Evolutionary conservation across 2,329 filamentous ascomycete species (phyloP).

Genomic region (Sporothrix globosa): DNA sequence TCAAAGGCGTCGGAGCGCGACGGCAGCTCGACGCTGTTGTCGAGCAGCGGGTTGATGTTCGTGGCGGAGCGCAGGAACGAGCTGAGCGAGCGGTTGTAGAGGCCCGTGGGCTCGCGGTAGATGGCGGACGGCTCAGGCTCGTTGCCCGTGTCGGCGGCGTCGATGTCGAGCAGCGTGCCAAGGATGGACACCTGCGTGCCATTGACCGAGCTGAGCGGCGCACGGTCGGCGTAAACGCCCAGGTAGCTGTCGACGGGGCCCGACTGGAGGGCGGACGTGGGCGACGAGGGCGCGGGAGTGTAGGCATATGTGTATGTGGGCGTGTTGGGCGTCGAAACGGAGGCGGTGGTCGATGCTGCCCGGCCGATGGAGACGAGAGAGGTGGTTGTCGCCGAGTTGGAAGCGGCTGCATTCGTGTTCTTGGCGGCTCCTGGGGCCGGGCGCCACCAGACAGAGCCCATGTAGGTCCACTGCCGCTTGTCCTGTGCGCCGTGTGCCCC

Average conservation of each 20-base stretch:
- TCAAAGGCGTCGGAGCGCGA: conserved; percentile 65
- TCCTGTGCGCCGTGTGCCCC: background rate
- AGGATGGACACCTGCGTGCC: conserved; percentile 77
- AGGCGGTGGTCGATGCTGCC: background rate
- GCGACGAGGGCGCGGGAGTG: conserved; percentile 39
- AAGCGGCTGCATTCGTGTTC: background rate
- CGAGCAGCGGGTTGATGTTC: conserved; percentile 60
- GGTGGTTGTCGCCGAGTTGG: background rate
- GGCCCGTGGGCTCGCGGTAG: conserved; percentile 41
- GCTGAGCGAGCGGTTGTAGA: conserved; percentile 73
- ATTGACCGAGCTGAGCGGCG: conserved; percentile 71
- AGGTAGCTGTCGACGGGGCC: conserved; percentile 65
- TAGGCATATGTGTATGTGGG: conserved; percentile 5
- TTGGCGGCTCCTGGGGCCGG: background rate
- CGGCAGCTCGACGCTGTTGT: conserved; percentile 61
- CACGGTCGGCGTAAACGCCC: conserved; percentile 65
- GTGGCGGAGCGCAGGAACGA: conserved; percentile 69
- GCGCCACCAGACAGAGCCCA: conserved; percentile 44
- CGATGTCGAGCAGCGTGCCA: conserved; percentile 77
- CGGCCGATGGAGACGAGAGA: background rate
- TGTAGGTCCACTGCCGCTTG: conserved; percentile 43
- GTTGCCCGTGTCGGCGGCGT: conserved; percentile 54
- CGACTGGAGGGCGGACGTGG: conserved; percentile 45
- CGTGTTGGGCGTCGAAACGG: background rate
- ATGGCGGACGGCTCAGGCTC: conserved; percentile 30